Base-by-base conservation (phyloP, 768 basidiomycete species). In the Termitomyces eurrhizus region DNA sequence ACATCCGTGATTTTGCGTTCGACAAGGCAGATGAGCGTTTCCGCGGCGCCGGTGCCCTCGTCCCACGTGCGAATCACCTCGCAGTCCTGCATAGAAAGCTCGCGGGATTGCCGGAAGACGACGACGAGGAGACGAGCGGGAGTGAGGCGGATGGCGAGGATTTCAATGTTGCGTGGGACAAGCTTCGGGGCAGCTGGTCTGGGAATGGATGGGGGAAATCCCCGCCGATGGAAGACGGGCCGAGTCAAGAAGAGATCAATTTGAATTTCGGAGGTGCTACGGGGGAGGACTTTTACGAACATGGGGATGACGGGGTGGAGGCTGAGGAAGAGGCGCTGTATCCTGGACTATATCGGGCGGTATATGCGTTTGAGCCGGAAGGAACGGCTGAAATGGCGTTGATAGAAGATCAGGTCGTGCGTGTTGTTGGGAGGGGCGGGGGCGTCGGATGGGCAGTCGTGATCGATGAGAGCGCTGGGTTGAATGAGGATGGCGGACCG, bases 391-490 rank as follows among this genome's bases (percentile, higher is more conserved):
- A 95, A 83, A 92, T 93, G 90, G 78, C 77, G 48, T 73, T 94
- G 57, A 83, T 79, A 64, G 89, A 92, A 72, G 92, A 87, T 50
- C 89, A 93, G 74, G 64, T 89, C 51, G 86, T 94, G 14, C 77
- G 78, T 2, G 89, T 92, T 32, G 72, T 92, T 3, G 90, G 90
- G 11, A 68, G 89, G 52, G 89, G 90, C 4, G 90, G 90, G 0
- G 89, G 89, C 0, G 86, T 88, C 2, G 90, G 90, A 0, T 92
- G 90, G 91, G 90, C 88, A 0, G 85, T 92, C 9, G 90, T 85
- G 1, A 78, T 84, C 61, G 80, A 75, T 57, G 67, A 64, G 51
- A 53, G 57, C 32, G 44, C 58, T 46, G 65, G 57, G 49, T 60
- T 42, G 64, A 71, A 18, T 54, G 64, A 44, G 57, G 59, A 61